Percentiles rank a stretch among this genome's conserved stretches.
These are phyloP conservation scores for Colletotrichum chrysophilum DNA, from an alignment of 2,329 filamentous ascomycete genomes.

Conservation along the genomic window DNA sequence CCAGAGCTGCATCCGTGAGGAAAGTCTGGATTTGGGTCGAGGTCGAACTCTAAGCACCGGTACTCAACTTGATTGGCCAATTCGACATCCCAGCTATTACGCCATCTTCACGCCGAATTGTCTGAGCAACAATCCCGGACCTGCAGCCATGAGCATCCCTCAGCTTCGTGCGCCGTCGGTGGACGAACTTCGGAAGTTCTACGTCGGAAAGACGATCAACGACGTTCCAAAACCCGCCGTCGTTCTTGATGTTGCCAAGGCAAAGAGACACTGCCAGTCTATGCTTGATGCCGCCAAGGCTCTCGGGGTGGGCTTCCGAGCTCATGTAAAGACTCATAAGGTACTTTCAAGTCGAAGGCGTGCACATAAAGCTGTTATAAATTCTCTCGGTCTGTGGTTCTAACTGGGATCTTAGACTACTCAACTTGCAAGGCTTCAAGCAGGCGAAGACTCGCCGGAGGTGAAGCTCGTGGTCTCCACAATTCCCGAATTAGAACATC, in stretches of 20 bases:
- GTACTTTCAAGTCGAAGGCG: conserved; percentile 30
- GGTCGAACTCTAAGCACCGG: accelerated
- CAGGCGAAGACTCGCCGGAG: conserved; percentile 44
- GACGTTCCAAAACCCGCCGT: conserved; percentile 58
- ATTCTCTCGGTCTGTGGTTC: accelerated
- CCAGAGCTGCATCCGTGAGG: background rate
- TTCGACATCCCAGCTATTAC: background rate
- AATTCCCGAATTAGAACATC: conserved; percentile 60
- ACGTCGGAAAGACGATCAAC: conserved; percentile 28
- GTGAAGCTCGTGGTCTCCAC: conserved; percentile 66
- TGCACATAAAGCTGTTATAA: accelerated
- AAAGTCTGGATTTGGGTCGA: background rate
- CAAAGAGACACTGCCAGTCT: conserved; percentile 58
- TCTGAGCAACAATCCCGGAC: background rate
- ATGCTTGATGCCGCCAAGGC: conserved; percentile 57
- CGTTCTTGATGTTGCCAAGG: conserved; percentile 59
- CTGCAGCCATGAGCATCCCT: conserved; percentile 17
- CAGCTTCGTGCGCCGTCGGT: conserved; percentile 16
- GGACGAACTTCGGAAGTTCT: conserved; percentile 26
- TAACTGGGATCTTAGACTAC: conserved; percentile 45
- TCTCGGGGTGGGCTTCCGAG: conserved; percentile 60
- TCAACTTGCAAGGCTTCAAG: conserved; percentile 59
- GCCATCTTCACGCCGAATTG: background rate
- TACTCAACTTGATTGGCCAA: background rate
- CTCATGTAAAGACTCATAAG: conserved; percentile 73